A percentile compares a stretch with the other conserved stretches of the same genome.
Conservation (phyloP, 495 filamentous ascomycete genomes). For the Penicillium macrosclerotiorum region DNA sequence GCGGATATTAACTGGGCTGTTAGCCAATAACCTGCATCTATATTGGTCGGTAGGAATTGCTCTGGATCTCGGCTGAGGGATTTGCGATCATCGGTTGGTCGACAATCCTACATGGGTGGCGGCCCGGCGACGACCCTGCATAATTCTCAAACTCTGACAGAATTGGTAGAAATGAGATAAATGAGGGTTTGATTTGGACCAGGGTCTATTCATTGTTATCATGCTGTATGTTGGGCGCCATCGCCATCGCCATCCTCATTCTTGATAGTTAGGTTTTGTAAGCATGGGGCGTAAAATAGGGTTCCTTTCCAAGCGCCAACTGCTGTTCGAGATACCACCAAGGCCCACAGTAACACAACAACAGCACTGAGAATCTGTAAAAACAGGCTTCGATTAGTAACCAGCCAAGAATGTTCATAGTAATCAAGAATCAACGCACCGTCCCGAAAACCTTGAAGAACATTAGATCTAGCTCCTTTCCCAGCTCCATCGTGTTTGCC, state of each 20-base stretch:
- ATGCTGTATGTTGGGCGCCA: slow-evolving; percentile 11
- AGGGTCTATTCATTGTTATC: background rate
- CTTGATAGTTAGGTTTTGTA: slow-evolving; percentile 35
- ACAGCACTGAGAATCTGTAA: slow-evolving; percentile 34
- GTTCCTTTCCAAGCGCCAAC: slow-evolving; percentile 37
- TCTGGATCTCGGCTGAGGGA: background rate
- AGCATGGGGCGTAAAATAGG: slow-evolving; percentile 50
- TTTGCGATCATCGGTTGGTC: background rate
- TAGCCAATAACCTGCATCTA: slow-evolving; percentile 7
- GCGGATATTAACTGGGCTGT: background rate
- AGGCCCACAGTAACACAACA: slow-evolving; percentile 43
- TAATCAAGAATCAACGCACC: slow-evolving; percentile 20
- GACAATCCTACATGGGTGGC: background rate
- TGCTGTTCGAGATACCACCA: slow-evolving; percentile 39
- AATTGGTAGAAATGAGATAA: background rate
- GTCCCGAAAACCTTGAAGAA: slow-evolving; percentile 54
- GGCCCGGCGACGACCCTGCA: background rate
- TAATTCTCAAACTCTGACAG: background rate
- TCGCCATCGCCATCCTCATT: slow-evolving; percentile 13
- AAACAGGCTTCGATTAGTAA: background rate
- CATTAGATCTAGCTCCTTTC: slow-evolving; percentile 39
- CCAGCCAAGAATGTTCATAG: too few relatives aligned
- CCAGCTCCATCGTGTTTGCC: slow-evolving; percentile 44
- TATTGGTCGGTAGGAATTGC: slow-evolving; percentile 14
- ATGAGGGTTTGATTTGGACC: background rate